Base-by-base conservation (phyloP, 192 early-diverging fungal species). In the Pilaira anomala region DNA sequence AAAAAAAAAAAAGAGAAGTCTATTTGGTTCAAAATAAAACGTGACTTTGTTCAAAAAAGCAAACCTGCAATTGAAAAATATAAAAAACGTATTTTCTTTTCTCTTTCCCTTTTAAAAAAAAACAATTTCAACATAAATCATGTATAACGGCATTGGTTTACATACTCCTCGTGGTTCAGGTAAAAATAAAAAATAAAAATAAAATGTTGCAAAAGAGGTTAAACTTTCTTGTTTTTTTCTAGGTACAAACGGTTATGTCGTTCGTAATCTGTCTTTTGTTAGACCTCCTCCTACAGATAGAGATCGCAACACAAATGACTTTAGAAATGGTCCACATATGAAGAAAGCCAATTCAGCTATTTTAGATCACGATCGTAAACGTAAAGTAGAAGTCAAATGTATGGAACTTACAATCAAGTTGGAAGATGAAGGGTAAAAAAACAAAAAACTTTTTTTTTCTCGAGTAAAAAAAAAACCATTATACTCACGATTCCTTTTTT, bases 231-330 rank as follows among this genome's bases (percentile, higher is more conserved):
- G 2, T 33, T 55, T 61, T 21, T 12, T 25, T 22, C 18, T 71
- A 72, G 70, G 97, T 36, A 98, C 97, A 7, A 98, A 97, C 69
- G 97, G 97, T 54, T 95, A 94, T 73, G 91, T 98, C 7, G 91
- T 94, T 44, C 88, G 91, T 29, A 98, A 95, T 77, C 75, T 90
- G 51, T 92, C 94, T 12, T 70, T 78, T 24, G 73, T 97, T 33
- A 78, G 81, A 59, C 71, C 84, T 4, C 74, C 78, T n/a, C 75
- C 67, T 14, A 72, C 67, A 11, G 78, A 80, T 18, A 80, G 81
- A 39, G 72, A 69, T 52, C 57, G 71, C 16, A 55, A 44, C 19
- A 58, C 33, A 22, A 42, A 73, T n/a, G 68, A 69, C 46, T 42
- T 61, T 13, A 33, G 18, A 29, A 30, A 21, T 16, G 28, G 69